These are phyloP conservation scores for Candida hungchunana DNA, from an alignment of 805 yeast species.

Conservation along the genomic window DNA sequence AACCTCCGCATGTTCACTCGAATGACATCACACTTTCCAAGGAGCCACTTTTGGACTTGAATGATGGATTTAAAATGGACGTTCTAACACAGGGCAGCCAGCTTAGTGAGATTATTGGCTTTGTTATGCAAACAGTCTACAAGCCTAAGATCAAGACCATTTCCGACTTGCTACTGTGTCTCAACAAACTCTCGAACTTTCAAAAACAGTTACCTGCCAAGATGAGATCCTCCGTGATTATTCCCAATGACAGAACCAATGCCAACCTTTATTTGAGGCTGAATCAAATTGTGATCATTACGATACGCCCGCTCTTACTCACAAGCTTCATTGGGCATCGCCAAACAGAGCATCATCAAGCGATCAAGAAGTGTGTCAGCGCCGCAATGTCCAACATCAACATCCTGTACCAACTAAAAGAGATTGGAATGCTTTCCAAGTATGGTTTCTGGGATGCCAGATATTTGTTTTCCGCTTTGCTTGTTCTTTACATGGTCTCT, in stretches of 20 bases:
- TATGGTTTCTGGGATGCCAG: conserved; percentile 39
- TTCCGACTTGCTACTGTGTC: conserved; percentile 20
- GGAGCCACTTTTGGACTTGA: conserved; percentile 17
- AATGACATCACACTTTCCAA: conserved; percentile 31
- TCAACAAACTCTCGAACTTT: conserved; percentile 23
- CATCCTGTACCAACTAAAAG: conserved; percentile 26
- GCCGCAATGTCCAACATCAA: conserved; percentile 31
- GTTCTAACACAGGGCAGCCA: conserved; percentile 25
- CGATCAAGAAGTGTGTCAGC: conserved; percentile 28
- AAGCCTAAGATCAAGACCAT: conserved; percentile 27
- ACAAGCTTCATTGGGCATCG: conserved; percentile 31
- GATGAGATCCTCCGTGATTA: conserved; percentile 17
- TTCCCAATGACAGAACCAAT: conserved; percentile 23
- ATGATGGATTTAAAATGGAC: conserved; percentile 30
- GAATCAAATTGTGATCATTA: conserved; percentile 33
- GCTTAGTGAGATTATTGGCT: conserved; percentile 26
- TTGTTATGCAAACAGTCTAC: conserved; percentile 32
- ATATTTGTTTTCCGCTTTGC: conserved; percentile 32
- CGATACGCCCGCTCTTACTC: conserved; percentile 33
- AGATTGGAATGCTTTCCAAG: conserved; percentile 29
- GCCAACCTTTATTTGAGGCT: conserved; percentile 33
- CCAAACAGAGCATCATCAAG: conserved; percentile 25
- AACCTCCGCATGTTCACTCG: conserved; percentile 32
- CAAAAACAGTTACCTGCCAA: conserved; percentile 23
- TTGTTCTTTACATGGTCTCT: conserved; percentile 29